These are phyloP conservation scores for Hypoxylon sp. DNA, from an alignment of 2,329 filamentous ascomycete species.

Conservation along the genomic window DNA sequence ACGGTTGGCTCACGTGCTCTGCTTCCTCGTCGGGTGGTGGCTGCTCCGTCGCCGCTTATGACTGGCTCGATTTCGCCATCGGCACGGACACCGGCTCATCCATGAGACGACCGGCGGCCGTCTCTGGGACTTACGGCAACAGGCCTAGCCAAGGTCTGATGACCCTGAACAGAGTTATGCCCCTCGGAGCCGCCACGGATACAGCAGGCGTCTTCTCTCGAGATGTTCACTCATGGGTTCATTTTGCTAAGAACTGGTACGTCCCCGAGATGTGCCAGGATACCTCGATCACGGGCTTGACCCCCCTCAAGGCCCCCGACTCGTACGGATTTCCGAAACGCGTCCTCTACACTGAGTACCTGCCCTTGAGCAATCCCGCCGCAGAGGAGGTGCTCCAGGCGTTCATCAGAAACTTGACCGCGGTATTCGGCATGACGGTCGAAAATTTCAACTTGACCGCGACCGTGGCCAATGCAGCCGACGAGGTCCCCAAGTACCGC, in stretches of 20 bases:
- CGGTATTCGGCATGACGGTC: constrained; percentile 49
- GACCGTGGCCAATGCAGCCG: constrained; percentile 43
- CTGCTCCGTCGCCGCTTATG: constrained; percentile 48
- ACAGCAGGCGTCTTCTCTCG: constrained; percentile 43
- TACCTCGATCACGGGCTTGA: constrained; percentile 48
- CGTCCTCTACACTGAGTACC: constrained; percentile 51
- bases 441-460: constrained; percentile 49
- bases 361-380: constrained; percentile 51
- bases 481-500: constrained; percentile 39
- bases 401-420: constrained; percentile 48
- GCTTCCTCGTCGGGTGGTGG: constrained; percentile 46
- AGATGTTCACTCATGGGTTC: constrained; percentile 41
- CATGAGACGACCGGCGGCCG: constrained; percentile 40
- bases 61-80: constrained; percentile 51
- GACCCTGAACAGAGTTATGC: constrained; percentile 36
- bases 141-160: constrained; percentile 42
- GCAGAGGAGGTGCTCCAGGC: constrained; percentile 49
- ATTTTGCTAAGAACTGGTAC: constrained; percentile 52
- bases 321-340: constrained; percentile 48
- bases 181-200: constrained; percentile 39
- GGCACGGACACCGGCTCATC: constrained; percentile 47
- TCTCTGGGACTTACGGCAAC: constrained; percentile 43
- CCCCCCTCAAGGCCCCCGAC: constrained; percentile 47
- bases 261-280: constrained; percentile 46
- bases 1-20: constrained; percentile 46